Evolutionary conservation across 2,329 filamentous ascomycete genomes (phyloP).

Genomic region (Hymenoscyphus scutula): DNA sequence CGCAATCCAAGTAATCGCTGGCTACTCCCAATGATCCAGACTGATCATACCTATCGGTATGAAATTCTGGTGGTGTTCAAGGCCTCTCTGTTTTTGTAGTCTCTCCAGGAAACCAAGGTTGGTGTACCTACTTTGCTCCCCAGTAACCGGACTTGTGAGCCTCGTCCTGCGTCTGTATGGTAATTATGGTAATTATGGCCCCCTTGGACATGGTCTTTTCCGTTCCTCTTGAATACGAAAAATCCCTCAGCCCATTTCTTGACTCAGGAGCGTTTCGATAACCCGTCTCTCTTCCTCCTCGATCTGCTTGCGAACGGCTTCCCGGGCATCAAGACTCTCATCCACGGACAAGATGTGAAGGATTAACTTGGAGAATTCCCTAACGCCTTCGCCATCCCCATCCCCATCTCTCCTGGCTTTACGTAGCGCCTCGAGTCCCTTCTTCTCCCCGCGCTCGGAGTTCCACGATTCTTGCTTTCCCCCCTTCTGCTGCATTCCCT

Average conservation of each 20-base stretch:
- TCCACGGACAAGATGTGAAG: conserved; percentile 45
- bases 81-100: conserved; percentile 1
- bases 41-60: not conserved
- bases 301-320: conserved; percentile 45
- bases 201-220: not conserved
- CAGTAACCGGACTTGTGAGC: not conserved
- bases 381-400: conserved; percentile 56
- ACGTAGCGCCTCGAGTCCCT: conserved; percentile 54
- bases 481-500: conserved; percentile 7
- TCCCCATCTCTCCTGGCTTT: conserved; percentile 51
- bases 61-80: not conserved
- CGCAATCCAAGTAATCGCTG: not conserved
- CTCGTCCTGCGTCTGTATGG: not conserved
- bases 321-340: conserved; percentile 35
- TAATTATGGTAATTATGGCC: not conserved
- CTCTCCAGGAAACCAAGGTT: not conserved
- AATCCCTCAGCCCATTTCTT: conserved; percentile 35
- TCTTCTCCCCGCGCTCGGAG: conserved; percentile 54
- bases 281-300: conserved; percentile 46
- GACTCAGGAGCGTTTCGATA: conserved; percentile 49
- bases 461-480: conserved; percentile 48
- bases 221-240: not conserved
- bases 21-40: not conserved
- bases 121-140: not conserved
- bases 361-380: conserved; percentile 60